phyloP scores from a whole-genome alignment of 495 filamentous ascomycete genomes.

The Penicillium coprophilum region DNA sequence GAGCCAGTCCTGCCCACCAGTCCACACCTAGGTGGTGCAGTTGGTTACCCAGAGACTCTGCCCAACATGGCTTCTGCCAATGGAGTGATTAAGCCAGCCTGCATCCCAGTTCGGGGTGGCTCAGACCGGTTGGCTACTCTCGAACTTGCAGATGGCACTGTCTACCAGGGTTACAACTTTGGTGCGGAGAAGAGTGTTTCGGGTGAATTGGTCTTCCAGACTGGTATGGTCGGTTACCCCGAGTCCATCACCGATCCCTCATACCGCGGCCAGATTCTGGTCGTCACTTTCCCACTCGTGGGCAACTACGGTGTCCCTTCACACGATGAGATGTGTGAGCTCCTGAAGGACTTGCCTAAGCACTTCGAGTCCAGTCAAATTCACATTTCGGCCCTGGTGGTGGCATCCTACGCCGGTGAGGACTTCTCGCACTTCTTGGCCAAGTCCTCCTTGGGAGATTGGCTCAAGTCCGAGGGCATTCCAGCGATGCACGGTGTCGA shows the following conservation, averaged over 20 bases:
- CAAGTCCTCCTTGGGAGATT: conserved; percentile 81
- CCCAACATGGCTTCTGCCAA: conserved; percentile 35
- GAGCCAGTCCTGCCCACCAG: conserved; percentile 38
- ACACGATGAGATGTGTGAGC: conserved; percentile 73
- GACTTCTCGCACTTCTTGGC: conserved; percentile 94
- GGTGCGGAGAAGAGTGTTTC: conserved; percentile 88
- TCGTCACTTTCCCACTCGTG: conserved; percentile 86
- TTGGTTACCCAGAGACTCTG: conserved; percentile 37
- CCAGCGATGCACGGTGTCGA: conserved; percentile 97
- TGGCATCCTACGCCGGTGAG: conserved; percentile 88
- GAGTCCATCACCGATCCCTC: conserved; percentile 93
- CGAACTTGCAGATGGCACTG: conserved; percentile 84
- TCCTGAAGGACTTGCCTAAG: conserved; percentile 79
- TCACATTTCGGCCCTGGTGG: conserved; percentile 86
- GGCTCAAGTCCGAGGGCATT: conserved; percentile 92
- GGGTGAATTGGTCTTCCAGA: conserved; percentile 98
- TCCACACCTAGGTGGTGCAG: conserved; percentile 37
- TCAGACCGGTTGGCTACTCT: conserved; percentile 68
- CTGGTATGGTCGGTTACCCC: conserved; percentile 98
- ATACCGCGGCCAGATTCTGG: conserved; percentile 88
- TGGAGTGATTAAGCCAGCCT: conserved; percentile 53
- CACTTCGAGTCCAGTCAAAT: conserved; percentile 91
- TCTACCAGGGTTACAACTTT: conserved; percentile 92
- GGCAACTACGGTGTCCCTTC: conserved; percentile 96
- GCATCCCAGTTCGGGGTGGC: conserved; percentile 40